Percentiles rank a stretch among this genome's conserved stretches.
phyloP scores from a whole-genome alignment of 2,329 filamentous ascomycete genomes.

The Botryotinia convoluta region DNA sequence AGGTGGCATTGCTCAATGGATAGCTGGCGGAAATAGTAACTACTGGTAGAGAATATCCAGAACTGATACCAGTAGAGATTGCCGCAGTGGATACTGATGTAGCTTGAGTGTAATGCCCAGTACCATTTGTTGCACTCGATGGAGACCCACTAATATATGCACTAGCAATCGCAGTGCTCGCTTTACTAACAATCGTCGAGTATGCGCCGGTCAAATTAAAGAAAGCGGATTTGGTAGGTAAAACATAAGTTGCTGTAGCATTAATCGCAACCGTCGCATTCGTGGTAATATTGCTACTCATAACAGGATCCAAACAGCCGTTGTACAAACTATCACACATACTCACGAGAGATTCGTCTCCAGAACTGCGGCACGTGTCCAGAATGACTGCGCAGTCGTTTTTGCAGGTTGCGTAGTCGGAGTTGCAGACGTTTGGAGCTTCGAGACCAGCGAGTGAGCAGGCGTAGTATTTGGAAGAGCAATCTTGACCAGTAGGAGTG shows the following conservation, averaged over 20 bases:
- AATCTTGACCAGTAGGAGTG: constrained; percentile 6
- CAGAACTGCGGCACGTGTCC: not conserved
- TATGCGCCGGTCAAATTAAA: constrained; percentile 2
- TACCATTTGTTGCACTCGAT: not conserved
- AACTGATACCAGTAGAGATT: too few relatives aligned
- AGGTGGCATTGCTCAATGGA: not conserved
- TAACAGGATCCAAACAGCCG: constrained; percentile 8
- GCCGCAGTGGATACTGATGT: not conserved
- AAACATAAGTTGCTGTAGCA: not conserved
- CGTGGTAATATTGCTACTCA: not conserved
- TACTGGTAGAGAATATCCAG: not conserved
- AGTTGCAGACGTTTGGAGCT: not conserved
- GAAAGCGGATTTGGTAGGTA: not conserved
- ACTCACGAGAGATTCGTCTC: not conserved
- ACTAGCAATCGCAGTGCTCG: not conserved
- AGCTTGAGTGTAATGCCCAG: not conserved
- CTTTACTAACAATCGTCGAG: not conserved
- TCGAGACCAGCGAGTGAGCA: not conserved
- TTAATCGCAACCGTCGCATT: not conserved
- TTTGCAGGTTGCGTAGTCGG: constrained; percentile 1
- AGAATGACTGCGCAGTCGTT: constrained; percentile 3
- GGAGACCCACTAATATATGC: not conserved
- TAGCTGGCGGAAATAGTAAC: not conserved
- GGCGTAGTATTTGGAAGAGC: constrained; percentile 13
- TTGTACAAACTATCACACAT: constrained; percentile 18